Percentiles rank a stretch among this genome's conserved stretches.
These are phyloP conservation scores for Penicillium waksmanii DNA, from an alignment of 495 filamentous ascomycete species.

Conservation along the genomic window DNA sequence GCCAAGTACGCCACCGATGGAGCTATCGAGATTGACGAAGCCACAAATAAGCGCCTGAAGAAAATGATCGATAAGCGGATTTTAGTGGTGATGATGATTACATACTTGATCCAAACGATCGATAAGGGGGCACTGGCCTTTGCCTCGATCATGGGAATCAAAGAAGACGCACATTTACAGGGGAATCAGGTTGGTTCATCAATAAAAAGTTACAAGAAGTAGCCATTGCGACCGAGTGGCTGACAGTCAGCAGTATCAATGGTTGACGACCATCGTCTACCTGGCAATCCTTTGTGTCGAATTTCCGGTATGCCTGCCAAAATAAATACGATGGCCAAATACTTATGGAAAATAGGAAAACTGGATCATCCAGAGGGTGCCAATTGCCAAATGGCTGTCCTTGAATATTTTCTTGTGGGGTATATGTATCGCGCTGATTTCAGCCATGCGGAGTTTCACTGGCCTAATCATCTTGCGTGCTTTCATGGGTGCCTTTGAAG, in stretches of 20 bases:
- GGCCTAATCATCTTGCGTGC: slow-evolving; percentile 59
- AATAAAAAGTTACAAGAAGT: no score
- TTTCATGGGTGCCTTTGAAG: slow-evolving; percentile 68
- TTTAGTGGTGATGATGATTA: slow-evolving; percentile 50
- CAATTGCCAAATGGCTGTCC: slow-evolving; percentile 61
- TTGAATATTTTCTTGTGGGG: slow-evolving; percentile 66
- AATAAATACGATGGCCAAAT: not conserved
- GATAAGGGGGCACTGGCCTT: slow-evolving; percentile 71
- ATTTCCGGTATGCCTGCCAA: slow-evolving; percentile 41
- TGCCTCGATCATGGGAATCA: slow-evolving; percentile 69
- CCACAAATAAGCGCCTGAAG: slow-evolving; percentile 53
- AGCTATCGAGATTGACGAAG: slow-evolving; percentile 55
- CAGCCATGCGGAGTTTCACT: slow-evolving; percentile 58
- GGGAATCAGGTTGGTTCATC: slow-evolving; percentile 45
- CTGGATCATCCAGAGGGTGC: slow-evolving; percentile 59
- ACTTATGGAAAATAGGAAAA: slow-evolving; percentile 27
- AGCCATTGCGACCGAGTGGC: not conserved
- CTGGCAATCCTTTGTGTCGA: slow-evolving; percentile 56
- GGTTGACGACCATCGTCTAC: slow-evolving; percentile 55
- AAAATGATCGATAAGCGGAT: slow-evolving; percentile 58
- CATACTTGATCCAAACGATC: slow-evolving; percentile 70
- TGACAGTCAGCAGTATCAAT: slow-evolving; percentile 43
- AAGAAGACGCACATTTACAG: slow-evolving; percentile 52
- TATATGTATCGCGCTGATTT: slow-evolving; percentile 53
- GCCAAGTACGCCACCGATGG: slow-evolving; percentile 60